These are phyloP conservation scores for Leptographium flavum DNA, from an alignment of 2,329 filamentous ascomycete genomes.

Conservation along the genomic window DNA sequence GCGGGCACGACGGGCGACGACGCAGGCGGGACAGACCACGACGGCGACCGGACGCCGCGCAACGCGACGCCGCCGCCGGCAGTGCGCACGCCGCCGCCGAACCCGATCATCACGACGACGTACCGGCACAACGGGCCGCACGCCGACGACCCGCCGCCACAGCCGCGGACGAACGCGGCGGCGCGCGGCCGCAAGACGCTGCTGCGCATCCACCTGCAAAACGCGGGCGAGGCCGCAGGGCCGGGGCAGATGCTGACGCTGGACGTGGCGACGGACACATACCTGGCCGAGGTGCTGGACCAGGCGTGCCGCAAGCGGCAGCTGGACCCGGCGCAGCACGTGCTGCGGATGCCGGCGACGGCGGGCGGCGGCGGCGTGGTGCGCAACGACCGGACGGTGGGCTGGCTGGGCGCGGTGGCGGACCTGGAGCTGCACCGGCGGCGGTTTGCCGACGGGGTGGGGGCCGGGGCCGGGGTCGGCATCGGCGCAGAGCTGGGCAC, in stretches of 20 bases:
- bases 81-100: neutral
- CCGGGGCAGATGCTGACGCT: conserved; percentile 61
- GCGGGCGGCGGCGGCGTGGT: conserved; percentile 60
- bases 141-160: conserved; percentile 41
- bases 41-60: conserved; percentile 21
- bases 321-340: conserved; percentile 64
- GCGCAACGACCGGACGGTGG: conserved; percentile 62
- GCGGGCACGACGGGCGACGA: conserved; percentile 5
- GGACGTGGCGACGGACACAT: conserved; percentile 69
- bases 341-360: conserved; percentile 51
- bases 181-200: conserved; percentile 53
- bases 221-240: conserved; percentile 55
- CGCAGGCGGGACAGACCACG: neutral
- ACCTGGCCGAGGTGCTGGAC: conserved; percentile 70
- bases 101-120: conserved; percentile 42
- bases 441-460: conserved; percentile 54
- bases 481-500: neutral
- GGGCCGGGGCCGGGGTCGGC: conserved; percentile 17
- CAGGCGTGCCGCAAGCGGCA: conserved; percentile 63
- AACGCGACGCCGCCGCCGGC: conserved; percentile 30
- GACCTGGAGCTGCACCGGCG: conserved; percentile 64
- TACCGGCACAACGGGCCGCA: conserved; percentile 40
- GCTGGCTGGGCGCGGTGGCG: conserved; percentile 59
- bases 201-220: conserved; percentile 56
- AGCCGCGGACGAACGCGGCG: conserved; percentile 27